A percentile compares a stretch with the other conserved stretches of the same genome.
phyloP scores from a whole-genome alignment of 2,329 filamentous ascomycete genomes.

The Diplodia intermedia region DNA sequence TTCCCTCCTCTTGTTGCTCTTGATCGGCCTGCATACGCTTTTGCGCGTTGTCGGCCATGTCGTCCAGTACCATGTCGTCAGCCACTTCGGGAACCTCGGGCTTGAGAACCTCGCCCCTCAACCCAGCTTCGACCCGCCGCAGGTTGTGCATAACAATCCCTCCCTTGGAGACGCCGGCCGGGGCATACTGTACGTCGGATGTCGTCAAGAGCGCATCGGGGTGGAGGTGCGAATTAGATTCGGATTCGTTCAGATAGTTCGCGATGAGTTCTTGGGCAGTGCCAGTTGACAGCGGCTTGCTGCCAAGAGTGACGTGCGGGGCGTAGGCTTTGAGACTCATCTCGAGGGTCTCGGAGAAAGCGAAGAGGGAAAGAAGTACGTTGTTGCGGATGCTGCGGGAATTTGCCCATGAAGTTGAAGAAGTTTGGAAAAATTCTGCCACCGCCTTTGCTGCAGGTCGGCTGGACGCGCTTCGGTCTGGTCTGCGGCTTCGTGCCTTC shows the following conservation, averaged over 20 bases:
- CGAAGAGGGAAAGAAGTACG: neutral
- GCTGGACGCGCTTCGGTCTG: slow-evolving; percentile 4
- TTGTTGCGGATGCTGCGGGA: slow-evolving; percentile 3
- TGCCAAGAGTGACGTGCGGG: slow-evolving; percentile 42
- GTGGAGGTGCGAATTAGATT: slow-evolving; percentile 54
- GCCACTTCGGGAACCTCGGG: slow-evolving; percentile 44
- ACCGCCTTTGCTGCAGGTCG: slow-evolving; percentile 20
- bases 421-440: slow-evolving; percentile 30
- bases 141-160: slow-evolving; percentile 62
- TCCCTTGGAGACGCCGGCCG: slow-evolving; percentile 53
- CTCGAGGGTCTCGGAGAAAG: slow-evolving; percentile 18
- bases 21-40: slow-evolving; percentile 53
- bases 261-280: slow-evolving; percentile 48
- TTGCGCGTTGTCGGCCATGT: slow-evolving; percentile 25
- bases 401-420: neutral
- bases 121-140: slow-evolving; percentile 59
- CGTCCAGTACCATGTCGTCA: slow-evolving; percentile 33
- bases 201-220: slow-evolving; percentile 56
- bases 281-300: slow-evolving; percentile 42
- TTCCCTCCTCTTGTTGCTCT: slow-evolving; percentile 48
- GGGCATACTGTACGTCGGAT: slow-evolving; percentile 52
- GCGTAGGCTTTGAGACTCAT: slow-evolving; percentile 49
- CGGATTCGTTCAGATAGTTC: slow-evolving; percentile 51
- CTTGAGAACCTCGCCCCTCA: slow-evolving; percentile 59
- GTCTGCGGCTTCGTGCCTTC: slow-evolving; percentile 17